These are phyloP conservation scores for Oryza punctata DNA, from an alignment of 176 grass and related monocot genomes.

Conservation along the genomic window DNA sequence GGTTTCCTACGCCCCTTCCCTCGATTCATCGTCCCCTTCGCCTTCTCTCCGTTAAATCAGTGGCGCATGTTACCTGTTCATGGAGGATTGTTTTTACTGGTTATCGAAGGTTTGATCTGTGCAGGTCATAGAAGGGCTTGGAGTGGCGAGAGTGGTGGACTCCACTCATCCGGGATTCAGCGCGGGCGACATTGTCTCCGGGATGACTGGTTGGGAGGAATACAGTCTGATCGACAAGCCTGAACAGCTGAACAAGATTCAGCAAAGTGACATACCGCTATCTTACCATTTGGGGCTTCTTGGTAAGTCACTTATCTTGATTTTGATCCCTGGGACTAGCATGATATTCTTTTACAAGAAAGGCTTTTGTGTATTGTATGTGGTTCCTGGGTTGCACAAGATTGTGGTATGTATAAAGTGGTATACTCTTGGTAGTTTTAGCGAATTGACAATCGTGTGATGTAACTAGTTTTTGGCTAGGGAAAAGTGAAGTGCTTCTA, in stretches of 20 bases:
- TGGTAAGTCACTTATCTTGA: constrained; percentile 36
- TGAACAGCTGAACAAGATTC: constrained; percentile 64
- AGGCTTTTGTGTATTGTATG: too few species aligned
- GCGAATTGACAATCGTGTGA: not conserved
- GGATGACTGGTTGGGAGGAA: constrained; percentile 89
- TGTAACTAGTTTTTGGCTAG: not conserved
- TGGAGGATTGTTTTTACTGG: not conserved
- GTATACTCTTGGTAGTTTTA: not conserved
- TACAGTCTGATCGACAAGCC: constrained; percentile 65
- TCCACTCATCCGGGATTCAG: constrained; percentile 62
- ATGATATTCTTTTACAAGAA: not conserved
- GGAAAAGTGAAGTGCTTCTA: not conserved
- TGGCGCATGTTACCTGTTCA: not conserved
- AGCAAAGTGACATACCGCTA: constrained; percentile 57
- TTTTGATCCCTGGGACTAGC: too few species aligned
- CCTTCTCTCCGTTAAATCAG: not conserved
- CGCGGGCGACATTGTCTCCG: constrained; percentile 62
- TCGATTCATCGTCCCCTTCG: not conserved
- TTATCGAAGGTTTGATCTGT: not conserved
- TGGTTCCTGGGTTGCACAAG: not conserved
- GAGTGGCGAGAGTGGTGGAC: constrained; percentile 67
- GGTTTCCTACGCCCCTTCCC: not conserved
- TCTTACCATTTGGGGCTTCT: constrained; percentile 79
- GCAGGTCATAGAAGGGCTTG: constrained; percentile 68
- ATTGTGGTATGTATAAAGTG: not conserved